Evolutionary conservation across 345 rosid species (phyloP), one percentile per base, ranked within the genome.

Genomic region (Acer negundo): DNA sequence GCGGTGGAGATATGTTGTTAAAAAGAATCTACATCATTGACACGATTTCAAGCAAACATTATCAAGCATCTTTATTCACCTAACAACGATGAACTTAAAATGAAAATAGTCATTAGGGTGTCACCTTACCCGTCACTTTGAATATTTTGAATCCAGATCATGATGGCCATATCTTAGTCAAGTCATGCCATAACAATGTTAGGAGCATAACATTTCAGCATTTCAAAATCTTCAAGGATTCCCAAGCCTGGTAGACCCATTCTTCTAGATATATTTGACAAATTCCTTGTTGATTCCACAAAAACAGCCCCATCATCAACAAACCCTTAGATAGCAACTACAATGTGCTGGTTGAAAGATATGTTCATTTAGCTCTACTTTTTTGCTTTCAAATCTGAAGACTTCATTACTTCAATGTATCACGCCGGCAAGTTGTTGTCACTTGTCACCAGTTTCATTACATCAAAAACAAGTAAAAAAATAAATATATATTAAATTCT

Each of bases 161-260:
- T 47, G 55, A 62, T 40, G 9, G 69, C 16, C 59, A 17, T 26
- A 46, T 46, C 61, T 10, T 64, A 26, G 15, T 38, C 75, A 35
- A 10, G 16, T 11, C 70, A 74, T 63, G 70, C 70, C 13, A 19
- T 46, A 74, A 64, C 62, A 62, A 47, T n/a, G 62, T 28, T 10
- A 28, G 28, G 20, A 74, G 13, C 46, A 62, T 4, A 62, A 46
- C 7, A 7, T 62, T 26, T 62, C 71, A 51, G 51, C 35, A 35
- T 20, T 31, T 35, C 53, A 53, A 55, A 16, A 74, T 12, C 70
- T 75, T 49, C 7, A 47, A 49, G 28, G 63, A 49, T 49, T 11
- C 22, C 3, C 62, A 2, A 17, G 22, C 64, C 78, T 64, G 15
- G 9, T 3, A 59, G 40, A 28, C 51, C n/a, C 62, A 26, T 63